Evolutionary conservation across 495 filamentous ascomycete species (phyloP).

Genomic region (Annulohypoxylon stygium): DNA sequence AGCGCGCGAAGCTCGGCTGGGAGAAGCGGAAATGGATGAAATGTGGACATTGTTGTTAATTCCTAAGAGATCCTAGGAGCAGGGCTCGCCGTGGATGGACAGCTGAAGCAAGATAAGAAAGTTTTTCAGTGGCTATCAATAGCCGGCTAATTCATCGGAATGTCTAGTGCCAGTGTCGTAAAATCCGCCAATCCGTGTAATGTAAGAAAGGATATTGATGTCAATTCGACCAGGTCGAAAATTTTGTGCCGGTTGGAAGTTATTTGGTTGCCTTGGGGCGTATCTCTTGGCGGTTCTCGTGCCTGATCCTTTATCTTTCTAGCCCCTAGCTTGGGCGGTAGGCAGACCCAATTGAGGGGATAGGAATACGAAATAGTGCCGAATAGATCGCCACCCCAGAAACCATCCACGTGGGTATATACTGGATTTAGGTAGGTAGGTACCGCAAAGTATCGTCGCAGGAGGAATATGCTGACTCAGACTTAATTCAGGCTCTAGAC

Average conservation of each 20-base stretch:
- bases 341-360: background rate
- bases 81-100: background rate
- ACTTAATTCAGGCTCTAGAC: background rate
- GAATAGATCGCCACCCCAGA: background rate
- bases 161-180: background rate
- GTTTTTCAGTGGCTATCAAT: background rate
- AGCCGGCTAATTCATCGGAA: background rate
- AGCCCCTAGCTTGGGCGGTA: too few species aligned
- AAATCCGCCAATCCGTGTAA: background rate
- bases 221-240: background rate
- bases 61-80: constrained; percentile 4
- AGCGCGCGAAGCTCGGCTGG: constrained; percentile 41
- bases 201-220: background rate
- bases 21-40: constrained; percentile 38
- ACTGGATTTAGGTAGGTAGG: background rate
- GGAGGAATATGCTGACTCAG: constrained; percentile 2
- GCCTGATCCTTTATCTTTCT: background rate
- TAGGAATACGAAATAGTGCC: background rate
- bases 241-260: background rate
- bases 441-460: constrained; percentile 12
- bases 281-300: constrained; percentile 3
- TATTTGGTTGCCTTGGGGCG: background rate
- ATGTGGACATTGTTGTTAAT: constrained; percentile 26
- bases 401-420: background rate
- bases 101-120: background rate